Conservation (phyloP, 2,329 filamentous ascomycete genomes). For the Fusarium ambrosium region DNA sequence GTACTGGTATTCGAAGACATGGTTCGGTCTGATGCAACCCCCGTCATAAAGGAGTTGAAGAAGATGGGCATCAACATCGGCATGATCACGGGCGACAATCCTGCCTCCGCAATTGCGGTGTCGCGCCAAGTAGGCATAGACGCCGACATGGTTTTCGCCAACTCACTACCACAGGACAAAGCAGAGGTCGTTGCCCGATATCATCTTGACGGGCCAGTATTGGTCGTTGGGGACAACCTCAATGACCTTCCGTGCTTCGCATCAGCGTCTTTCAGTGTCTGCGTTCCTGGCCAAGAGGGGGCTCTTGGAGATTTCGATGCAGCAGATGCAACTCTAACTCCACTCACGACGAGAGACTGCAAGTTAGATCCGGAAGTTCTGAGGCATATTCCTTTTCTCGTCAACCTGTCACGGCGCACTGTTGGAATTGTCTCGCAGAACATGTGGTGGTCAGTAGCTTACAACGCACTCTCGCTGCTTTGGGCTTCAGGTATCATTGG, state of each 20-base stretch:
- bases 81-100: not conserved
- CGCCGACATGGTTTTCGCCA: not conserved
- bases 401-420: not conserved
- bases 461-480: not conserved
- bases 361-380: not conserved
- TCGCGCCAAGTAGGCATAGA: not conserved
- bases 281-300: not conserved
- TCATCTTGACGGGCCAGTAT: not conserved
- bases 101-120: not conserved
- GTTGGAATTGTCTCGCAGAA: not conserved
- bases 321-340: not conserved
- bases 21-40: not conserved
- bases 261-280: not conserved
- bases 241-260: not conserved
- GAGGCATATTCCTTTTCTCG: not conserved
- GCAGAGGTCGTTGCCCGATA: not conserved
- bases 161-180: not conserved
- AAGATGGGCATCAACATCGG: not conserved
- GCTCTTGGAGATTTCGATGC: not conserved
- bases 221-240: not conserved
- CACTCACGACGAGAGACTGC: fast-evolving
- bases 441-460: not conserved
- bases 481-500: not conserved
- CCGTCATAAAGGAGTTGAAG: not conserved
- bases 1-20: not conserved